Base-by-base conservation (phyloP, 192 early-diverging fungal genomes). In the Phycomyces nitens region DNA sequence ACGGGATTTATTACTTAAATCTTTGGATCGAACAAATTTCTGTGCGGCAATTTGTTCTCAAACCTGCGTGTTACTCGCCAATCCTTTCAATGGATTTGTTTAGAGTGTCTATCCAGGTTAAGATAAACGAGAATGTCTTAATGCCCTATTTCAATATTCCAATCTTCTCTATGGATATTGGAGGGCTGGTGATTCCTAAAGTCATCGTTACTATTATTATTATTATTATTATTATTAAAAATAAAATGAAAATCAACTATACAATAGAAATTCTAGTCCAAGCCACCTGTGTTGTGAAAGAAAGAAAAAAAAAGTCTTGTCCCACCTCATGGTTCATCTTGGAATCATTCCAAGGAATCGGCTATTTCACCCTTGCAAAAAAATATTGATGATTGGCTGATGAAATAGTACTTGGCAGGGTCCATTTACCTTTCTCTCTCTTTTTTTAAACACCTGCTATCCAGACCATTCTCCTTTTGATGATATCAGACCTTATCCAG, bases 11-110 rank as follows among this genome's bases (percentile, higher is more conserved):
- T 3, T 11, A 3, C 3, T 7, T 47, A 11, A 47, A 47, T 60
- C 60, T 38, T 62, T 52, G 60, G 60, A 62, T 47, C 49, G 34
- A 50, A 50, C 34, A 59, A 50, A 49, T 62, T 29, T 62, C 60
- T 62, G 60, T 62, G 60, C 60, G 60, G 60, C 60, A 29, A 62
- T 49, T 50, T 59, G 34, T 50, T 50, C 34, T 51, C 44, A 50
- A 52, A 62, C 60, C 49, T 52, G 60, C 38, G 60, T 62, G 60
- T 62, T 62, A 62, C 60, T 62, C 60, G 60, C 60, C 29, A 62
- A 62, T 62, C 49, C 26, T 62, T 62, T 29, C 49, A 39, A 50
- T 62, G 60, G 29, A 38, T 62, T 62, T 51, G 60, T 62, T 62
- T 47, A 50, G 60, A 62, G 60, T 62, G 60, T 62, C 60, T 51